Evolutionary conservation across 495 filamentous ascomycete genomes (phyloP), one percentile per base, ranked within the genome.

Genomic region (Aspergillus bertholletiae): DNA sequence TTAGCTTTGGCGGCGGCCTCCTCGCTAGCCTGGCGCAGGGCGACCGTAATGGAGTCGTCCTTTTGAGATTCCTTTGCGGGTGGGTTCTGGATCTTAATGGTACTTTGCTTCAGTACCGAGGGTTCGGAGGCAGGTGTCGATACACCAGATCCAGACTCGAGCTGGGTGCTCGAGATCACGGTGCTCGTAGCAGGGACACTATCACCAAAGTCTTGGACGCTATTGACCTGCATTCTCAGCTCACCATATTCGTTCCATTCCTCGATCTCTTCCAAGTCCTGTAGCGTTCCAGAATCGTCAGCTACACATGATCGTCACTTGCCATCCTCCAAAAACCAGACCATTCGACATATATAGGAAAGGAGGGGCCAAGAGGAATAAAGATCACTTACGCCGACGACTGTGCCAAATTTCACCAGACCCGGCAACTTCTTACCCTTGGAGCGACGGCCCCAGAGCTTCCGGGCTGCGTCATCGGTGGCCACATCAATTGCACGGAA

Each of bases 171-270:
- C 49, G 54, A 58, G 30, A 55, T 52, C 15, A 61, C 55, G 5
- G 74, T 75, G 70, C 73, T 82, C 60, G 77, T 83, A 37, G 74
- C 56, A 44, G 64, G 62, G 53, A 77, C 65, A 30, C 64, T 48
- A 40, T 65, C 68, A 8, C 30, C 30, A n/a, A 74, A 53, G 39
- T 72, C 71, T 51, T 72, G 59, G 26, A 71, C 68, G 43, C 59
- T 72, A 21, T 75, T 86, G 51, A 97, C 78, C 55, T 89, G 83
- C 68, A 94, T 82, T 67, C 94, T 92, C 51, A 98, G 80, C 75
- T 97, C 94, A 64, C 89, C 93, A 65, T 93, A 96, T 63, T 98
- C 94, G 72, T 98, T 98, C 95, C 95, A 97, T 66, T 97, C 94
- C 74, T 98, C 94, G 52, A 96, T 82, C 65, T 97, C 82, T 53